Evolutionary conservation across 768 basidiomycete genomes (phyloP).

Genomic region (Leccinum fibrillosum): DNA sequence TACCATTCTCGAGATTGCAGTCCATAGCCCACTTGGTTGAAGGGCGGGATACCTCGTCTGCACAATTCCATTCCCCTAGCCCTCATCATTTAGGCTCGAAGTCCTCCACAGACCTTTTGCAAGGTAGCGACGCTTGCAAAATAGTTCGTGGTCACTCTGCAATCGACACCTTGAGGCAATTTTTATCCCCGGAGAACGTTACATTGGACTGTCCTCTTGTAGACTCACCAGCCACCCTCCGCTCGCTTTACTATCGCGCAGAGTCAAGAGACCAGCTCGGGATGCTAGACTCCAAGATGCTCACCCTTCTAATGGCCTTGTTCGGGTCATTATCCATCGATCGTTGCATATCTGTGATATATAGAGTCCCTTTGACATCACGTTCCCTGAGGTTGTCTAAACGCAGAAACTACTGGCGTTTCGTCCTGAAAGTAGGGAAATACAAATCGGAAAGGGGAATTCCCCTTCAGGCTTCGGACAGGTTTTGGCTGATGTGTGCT

Average conservation of each 20-base stretch:
- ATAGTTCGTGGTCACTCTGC: neutral
- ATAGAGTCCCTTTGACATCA: conserved; percentile 28
- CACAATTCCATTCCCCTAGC: neutral
- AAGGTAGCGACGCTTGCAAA: neutral
- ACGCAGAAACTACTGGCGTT: conserved; percentile 43
- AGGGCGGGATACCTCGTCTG: neutral
- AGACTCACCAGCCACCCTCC: conserved; percentile 32
- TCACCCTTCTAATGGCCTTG: conserved; percentile 43
- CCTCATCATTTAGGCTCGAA: neutral
- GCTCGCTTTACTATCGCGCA: conserved; percentile 37
- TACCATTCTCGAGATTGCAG: conserved; percentile 1
- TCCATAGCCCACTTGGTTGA: neutral
- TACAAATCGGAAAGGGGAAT: conserved; percentile 41
- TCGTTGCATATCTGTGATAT: conserved; percentile 22
- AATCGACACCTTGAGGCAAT: conserved; percentile 13
- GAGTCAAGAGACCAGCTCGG: conserved; percentile 34
- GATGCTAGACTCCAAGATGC: conserved; percentile 34
- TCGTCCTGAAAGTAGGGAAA: conserved; percentile 42
- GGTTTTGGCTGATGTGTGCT: conserved; percentile 61
- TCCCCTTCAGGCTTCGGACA: conserved; percentile 41
- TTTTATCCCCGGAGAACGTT: conserved; percentile 13
- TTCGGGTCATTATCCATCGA: conserved; percentile 49
- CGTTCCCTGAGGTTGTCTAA: conserved; percentile 21
- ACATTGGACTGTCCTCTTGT: conserved; percentile 9
- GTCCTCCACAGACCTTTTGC: neutral